These are phyloP conservation scores for Salmacisia buchloeana DNA, from an alignment of 1,284 basidiomycete species.

Conservation along the genomic window DNA sequence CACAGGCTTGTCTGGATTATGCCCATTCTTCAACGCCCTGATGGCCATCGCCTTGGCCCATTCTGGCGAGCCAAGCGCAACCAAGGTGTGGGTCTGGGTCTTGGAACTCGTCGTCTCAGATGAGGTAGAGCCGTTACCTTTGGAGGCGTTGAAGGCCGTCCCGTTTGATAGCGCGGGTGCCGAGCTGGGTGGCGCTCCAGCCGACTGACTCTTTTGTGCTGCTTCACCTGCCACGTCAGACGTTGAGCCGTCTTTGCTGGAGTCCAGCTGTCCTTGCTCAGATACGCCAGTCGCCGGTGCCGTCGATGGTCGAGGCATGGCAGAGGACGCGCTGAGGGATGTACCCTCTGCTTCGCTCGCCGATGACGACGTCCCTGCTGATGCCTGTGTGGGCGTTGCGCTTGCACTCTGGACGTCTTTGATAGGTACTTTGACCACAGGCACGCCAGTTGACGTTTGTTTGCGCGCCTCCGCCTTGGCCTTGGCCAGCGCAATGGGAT, in stretches of 20 bases:
- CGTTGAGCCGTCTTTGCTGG: too few relatives aligned
- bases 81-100: neutral
- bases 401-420: neutral
- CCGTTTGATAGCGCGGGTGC: too few relatives aligned
- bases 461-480: conserved; percentile 30
- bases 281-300: too few relatives aligned
- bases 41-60: conserved; percentile 2
- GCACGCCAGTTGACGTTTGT: neutral
- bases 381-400: too few relatives aligned
- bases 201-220: too few relatives aligned
- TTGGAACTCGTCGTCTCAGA: too few relatives aligned
- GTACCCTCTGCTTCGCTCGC: neutral
- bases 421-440: neutral
- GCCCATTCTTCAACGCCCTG: conserved; percentile 6
- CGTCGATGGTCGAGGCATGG: neutral
- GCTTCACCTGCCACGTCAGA: too few relatives aligned
- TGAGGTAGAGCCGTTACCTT: too few relatives aligned
- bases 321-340: neutral
- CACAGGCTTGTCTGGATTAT: neutral
- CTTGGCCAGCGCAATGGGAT: conserved; percentile 60
- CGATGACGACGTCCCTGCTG: too few relatives aligned
- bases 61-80: neutral
- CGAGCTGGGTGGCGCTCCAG: too few relatives aligned
- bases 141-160: too few relatives aligned
- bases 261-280: too few relatives aligned